These are phyloP conservation scores for Davidsoniella neocaledoniae DNA, from an alignment of 2,329 filamentous ascomycete species.

Conservation along the genomic window DNA sequence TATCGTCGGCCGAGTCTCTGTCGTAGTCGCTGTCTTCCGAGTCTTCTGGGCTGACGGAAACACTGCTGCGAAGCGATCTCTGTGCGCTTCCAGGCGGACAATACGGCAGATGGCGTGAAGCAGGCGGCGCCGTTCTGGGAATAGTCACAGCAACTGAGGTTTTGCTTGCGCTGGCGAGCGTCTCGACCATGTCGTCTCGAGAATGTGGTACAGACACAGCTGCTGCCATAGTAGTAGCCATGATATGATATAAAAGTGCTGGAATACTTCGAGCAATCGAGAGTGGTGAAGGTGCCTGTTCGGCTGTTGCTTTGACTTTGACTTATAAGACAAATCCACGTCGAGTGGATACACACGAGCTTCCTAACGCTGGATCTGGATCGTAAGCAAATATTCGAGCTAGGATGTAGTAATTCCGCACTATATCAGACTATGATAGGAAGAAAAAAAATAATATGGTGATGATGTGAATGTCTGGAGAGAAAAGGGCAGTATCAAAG, in stretches of 20 bases:
- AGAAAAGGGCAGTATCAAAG: too few relatives aligned
- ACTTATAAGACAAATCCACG: too few relatives aligned
- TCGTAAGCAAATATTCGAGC: too few relatives aligned
- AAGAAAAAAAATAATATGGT: too few relatives aligned
- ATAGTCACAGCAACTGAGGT: slow-evolving; percentile 1
- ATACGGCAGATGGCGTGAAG: slow-evolving; percentile 9
- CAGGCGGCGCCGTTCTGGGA: slow-evolving; percentile 1
- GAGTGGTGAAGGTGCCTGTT: too few relatives aligned
- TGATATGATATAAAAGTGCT: neutral
- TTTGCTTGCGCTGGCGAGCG: neutral
- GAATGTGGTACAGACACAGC: neutral
- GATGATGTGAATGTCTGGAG: too few relatives aligned
- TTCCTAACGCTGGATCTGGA: too few relatives aligned
- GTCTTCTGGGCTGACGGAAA: slow-evolving; percentile 29
- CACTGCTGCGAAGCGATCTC: neutral
- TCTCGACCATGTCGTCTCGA: neutral
- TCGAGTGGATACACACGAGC: too few relatives aligned
- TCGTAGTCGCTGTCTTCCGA: slow-evolving; percentile 22
- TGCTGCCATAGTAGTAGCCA: slow-evolving; percentile 8
- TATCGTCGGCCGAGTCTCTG: slow-evolving; percentile 10
- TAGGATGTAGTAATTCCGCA: too few relatives aligned
- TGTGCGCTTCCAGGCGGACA: slow-evolving; percentile 7
- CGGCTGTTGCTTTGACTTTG: too few relatives aligned
- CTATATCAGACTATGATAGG: too few relatives aligned
- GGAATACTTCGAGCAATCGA: too few relatives aligned